phyloP scores from a whole-genome alignment of 345 rosid species.

The Salix suchowensis region DNA sequence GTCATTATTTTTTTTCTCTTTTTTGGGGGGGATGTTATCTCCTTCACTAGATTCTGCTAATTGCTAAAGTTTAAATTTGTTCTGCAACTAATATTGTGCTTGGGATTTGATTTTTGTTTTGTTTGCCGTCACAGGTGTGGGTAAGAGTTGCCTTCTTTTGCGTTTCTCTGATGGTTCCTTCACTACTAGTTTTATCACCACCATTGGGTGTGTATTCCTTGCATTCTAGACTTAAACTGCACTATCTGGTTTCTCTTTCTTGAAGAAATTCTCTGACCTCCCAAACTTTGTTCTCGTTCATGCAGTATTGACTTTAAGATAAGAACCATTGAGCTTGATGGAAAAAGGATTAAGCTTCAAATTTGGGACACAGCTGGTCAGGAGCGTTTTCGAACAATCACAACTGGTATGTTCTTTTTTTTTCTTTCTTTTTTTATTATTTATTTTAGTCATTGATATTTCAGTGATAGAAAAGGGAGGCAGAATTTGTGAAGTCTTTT shows the following conservation, averaged over 20 bases:
- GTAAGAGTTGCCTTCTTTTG: constrained; percentile 89
- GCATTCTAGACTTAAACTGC: neutral
- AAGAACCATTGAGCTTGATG: constrained; percentile 93
- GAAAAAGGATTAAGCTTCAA: constrained; percentile 87
- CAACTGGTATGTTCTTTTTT: constrained; percentile 54
- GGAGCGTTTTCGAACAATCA: constrained; percentile 85
- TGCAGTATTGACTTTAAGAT: constrained; percentile 94
- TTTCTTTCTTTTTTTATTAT: neutral
- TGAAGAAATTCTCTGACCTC: constrained; percentile 1
- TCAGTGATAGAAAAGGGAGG: neutral
- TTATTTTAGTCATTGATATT: neutral
- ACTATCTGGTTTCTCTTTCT: neutral
- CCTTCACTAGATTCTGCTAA: neutral
- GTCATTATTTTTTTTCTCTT: too few species aligned
- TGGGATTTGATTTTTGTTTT: neutral
- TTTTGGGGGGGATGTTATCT: neutral
- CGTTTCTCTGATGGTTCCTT: constrained; percentile 94
- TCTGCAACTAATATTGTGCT: neutral
- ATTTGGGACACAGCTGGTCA: constrained; percentile 98
- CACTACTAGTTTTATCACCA: constrained; percentile 94
- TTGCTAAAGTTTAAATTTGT: neutral
- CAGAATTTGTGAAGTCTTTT: neutral
- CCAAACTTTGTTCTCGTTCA: neutral
- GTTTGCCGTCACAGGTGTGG: constrained; percentile 19
- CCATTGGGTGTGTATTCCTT: constrained; percentile 61